These are phyloP conservation scores for Encephalitozoon cuniculi DNA, from an alignment of 371 early-diverging fungal genomes.

Conservation along the genomic window DNA sequence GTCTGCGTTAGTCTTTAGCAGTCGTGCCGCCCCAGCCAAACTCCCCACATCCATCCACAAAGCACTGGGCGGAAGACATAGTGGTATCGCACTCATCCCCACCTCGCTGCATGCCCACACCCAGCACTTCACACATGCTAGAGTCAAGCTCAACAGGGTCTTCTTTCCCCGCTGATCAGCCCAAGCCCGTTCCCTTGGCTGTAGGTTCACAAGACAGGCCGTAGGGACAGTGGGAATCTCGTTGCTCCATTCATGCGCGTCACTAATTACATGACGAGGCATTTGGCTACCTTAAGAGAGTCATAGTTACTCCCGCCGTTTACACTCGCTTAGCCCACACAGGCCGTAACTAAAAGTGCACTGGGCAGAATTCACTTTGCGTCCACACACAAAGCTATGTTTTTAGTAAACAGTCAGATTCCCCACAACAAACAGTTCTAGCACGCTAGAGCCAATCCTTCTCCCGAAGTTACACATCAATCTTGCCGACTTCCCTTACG, in stretches of 20 bases:
- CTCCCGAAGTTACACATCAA: conserved; percentile 38
- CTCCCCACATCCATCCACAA: conserved; percentile 64
- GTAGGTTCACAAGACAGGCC: conserved; percentile 66
- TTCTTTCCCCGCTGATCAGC: conserved; percentile 65
- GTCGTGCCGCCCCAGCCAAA: conserved; percentile 53
- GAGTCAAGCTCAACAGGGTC: conserved; percentile 56
- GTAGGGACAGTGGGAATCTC: conserved; percentile 67
- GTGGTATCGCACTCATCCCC: conserved; percentile 41
- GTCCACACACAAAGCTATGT: conserved; percentile 68
- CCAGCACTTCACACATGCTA: conserved; percentile 1
- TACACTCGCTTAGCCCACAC: conserved; percentile 67
- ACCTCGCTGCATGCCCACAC: conserved; percentile 26
- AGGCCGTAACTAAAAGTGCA: conserved; percentile 67
- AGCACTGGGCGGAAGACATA: conserved; percentile 18
- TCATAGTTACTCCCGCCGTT: conserved; percentile 69
- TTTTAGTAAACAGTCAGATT: conserved; percentile 69
- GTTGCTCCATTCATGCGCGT: conserved; percentile 68
- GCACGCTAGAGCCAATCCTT: conserved; percentile 40
- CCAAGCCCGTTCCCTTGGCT: conserved; percentile 66
- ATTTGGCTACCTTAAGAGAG: conserved; percentile 68
- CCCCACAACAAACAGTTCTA: conserved; percentile 62
- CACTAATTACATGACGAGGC: conserved; percentile 68
- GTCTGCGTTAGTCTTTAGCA: conserved; percentile 44
- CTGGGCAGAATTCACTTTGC: conserved; percentile 68
- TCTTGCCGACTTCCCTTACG: conserved; percentile 43